These are phyloP conservation scores for Trichosporon faecale DNA, from an alignment of 1,284 basidiomycete genomes.

Conservation along the genomic window DNA sequence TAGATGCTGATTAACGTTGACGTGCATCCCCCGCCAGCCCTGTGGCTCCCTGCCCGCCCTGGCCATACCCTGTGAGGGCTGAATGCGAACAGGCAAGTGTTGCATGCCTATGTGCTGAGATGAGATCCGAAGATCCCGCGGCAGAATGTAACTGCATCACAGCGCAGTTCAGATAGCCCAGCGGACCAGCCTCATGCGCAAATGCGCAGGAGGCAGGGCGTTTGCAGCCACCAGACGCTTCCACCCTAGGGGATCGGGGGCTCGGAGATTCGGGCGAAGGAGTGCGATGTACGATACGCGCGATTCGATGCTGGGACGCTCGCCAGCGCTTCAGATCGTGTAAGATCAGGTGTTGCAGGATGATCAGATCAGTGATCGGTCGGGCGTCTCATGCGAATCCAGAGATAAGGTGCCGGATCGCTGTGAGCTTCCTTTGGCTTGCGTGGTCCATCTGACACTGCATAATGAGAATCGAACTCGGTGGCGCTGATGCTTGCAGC, in stretches of 20 bases:
- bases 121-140: slow-evolving; percentile 7
- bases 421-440: not conserved
- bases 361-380: not conserved
- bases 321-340: not conserved
- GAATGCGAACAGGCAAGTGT: not conserved
- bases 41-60: not conserved
- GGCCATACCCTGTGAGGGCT: not conserved
- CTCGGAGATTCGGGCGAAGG: not conserved
- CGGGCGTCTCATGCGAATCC: not conserved
- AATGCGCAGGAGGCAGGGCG: too few species aligned
- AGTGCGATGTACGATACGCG: not conserved
- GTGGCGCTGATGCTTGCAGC: not conserved
- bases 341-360: not conserved
- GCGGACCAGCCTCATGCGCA: too few species aligned
- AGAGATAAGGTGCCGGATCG: not conserved
- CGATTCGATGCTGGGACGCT: not conserved
- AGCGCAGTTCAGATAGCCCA: not conserved
- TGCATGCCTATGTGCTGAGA: not conserved
- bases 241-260: not conserved
- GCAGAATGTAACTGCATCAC: not conserved
- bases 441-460: not conserved
- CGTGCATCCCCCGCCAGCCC: not conserved
- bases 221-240: not conserved
- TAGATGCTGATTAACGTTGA: slow-evolving; percentile 7
- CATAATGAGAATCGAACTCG: not conserved